Conservation (phyloP, 2,329 filamentous ascomycete genomes). For the Aspergillus brunneoviolaceus region DNA sequence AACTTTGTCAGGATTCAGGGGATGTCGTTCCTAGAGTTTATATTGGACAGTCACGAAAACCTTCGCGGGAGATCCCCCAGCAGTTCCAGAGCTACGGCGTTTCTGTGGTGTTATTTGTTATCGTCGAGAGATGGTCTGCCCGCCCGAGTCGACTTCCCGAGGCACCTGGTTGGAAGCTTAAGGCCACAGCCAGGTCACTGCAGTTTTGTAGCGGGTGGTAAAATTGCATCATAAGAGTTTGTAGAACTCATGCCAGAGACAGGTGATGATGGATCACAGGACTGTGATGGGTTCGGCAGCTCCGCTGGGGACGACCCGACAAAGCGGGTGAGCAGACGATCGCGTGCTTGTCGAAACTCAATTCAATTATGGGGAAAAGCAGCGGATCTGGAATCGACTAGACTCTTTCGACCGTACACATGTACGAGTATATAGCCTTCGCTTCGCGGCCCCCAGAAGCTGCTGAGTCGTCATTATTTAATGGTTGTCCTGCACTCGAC, state of each 20-base stretch:
- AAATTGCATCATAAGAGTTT: neutral
- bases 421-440: neutral
- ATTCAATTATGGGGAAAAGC: constrained; percentile 20
- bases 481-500: neutral
- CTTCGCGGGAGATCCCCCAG: constrained; percentile 39
- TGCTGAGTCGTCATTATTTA: neutral
- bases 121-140: neutral
- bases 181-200: neutral
- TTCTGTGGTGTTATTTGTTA: neutral
- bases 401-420: neutral
- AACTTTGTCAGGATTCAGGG: constrained; percentile 27
- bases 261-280: neutral
- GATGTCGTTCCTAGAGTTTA: constrained; percentile 25
- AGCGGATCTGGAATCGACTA: neutral
- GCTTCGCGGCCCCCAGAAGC: neutral
- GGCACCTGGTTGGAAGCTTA: neutral
- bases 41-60: constrained; percentile 29
- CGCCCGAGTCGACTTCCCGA: neutral
- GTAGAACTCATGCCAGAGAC: neutral
- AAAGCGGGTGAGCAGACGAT: constrained; percentile 31
- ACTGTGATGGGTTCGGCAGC: neutral
- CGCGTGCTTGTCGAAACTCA: constrained; percentile 36
- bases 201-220: no score
- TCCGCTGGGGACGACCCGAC: constrained; percentile 18
- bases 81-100: constrained; percentile 27